Percentiles rank a stretch among this genome's conserved stretches.
These are phyloP conservation scores for Lyophyllum shimeji DNA, from an alignment of 768 basidiomycete genomes.

Conservation along the genomic window DNA sequence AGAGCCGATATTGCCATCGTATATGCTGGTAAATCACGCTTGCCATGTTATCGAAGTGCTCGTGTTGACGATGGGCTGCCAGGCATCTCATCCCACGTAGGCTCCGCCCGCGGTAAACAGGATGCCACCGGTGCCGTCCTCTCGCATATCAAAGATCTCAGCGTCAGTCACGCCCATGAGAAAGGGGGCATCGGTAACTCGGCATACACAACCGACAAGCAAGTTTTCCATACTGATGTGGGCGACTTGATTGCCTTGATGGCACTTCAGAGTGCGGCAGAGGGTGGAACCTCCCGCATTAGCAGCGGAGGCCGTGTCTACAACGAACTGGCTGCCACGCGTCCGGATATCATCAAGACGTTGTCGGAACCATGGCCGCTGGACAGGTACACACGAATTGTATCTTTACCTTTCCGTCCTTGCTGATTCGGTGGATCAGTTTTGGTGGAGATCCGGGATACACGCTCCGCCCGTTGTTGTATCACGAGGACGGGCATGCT, in stretches of 20 bases:
- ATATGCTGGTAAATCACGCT: slow-evolving; percentile 38
- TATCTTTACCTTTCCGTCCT: neutral
- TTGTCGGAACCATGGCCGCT: slow-evolving; percentile 42
- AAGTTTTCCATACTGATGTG: slow-evolving; percentile 49
- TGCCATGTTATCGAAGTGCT: slow-evolving; percentile 16
- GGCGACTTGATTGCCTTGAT: slow-evolving; percentile 46
- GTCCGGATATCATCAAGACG: slow-evolving; percentile 42
- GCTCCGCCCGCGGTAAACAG: slow-evolving; percentile 42
- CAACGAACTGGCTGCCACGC: slow-evolving; percentile 44
- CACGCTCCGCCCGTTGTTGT: slow-evolving; percentile 37
- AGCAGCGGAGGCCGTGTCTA: slow-evolving; percentile 43
- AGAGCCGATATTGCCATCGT: slow-evolving; percentile 38
- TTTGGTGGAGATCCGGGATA: slow-evolving; percentile 38
- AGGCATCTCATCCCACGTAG: slow-evolving; percentile 48
- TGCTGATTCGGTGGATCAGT: slow-evolving; percentile 20
- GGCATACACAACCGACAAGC: slow-evolving; percentile 48
- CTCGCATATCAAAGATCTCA: slow-evolving; percentile 48
- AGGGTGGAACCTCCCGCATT: slow-evolving; percentile 45
- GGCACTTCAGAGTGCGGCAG: slow-evolving; percentile 39
- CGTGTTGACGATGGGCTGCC: slow-evolving; percentile 14
- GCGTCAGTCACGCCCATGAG: slow-evolving; percentile 38
- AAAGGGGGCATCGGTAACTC: slow-evolving; percentile 41
- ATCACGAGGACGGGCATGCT: slow-evolving; percentile 35
- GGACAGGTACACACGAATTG: slow-evolving; percentile 32
- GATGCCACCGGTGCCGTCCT: slow-evolving; percentile 43